Percentiles rank a stretch among this genome's conserved stretches.
Evolutionary conservation across 257 asterid genomes (phyloP).

Genomic region (Nicotiana knightiana): DNA sequence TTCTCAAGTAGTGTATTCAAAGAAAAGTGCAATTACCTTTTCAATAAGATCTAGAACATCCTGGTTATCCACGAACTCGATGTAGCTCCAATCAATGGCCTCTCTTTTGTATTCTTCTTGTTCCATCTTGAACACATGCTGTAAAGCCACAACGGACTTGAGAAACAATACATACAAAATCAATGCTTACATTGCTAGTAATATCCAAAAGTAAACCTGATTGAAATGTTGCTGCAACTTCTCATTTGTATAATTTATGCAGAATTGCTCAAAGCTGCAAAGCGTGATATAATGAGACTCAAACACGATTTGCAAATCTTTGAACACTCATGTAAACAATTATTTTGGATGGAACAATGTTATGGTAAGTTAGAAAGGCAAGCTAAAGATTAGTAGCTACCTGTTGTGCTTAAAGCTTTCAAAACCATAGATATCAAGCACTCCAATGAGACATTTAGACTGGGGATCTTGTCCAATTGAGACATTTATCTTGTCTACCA

Average conservation of each 20-base stretch:
- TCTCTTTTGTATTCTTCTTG: slow-evolving; percentile 98
- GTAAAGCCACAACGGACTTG: slow-evolving; percentile 29
- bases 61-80: slow-evolving; percentile 96
- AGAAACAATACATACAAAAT: slow-evolving; percentile 15
- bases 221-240: slow-evolving; percentile 97
- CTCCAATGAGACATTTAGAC: slow-evolving; percentile 83
- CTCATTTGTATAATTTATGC: slow-evolving; percentile 95
- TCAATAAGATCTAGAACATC: slow-evolving; percentile 96
- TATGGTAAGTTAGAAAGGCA: not conserved
- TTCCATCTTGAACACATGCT: slow-evolving; percentile 99
- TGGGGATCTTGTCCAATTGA: slow-evolving; percentile 87
- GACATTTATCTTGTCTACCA: slow-evolving; percentile 85
- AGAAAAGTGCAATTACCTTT: slow-evolving; percentile 47
- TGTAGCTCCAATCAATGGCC: slow-evolving; percentile 93
- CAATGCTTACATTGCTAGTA: slow-evolving; percentile 6
- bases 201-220: slow-evolving; percentile 50
- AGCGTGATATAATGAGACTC: slow-evolving; percentile 22
- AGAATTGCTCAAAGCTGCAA: slow-evolving; percentile 95
- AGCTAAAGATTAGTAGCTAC: slow-evolving; percentile 24
- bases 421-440: slow-evolving; percentile 92
- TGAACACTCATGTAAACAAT: not conserved
- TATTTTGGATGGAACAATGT: not conserved
- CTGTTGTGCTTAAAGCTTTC: slow-evolving; percentile 97
- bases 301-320: slow-evolving; percentile 17
- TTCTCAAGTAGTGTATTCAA: not conserved